These are phyloP conservation scores for Rubia tinctorum DNA, from an alignment of 305 asterid species.

Conservation along the genomic window DNA sequence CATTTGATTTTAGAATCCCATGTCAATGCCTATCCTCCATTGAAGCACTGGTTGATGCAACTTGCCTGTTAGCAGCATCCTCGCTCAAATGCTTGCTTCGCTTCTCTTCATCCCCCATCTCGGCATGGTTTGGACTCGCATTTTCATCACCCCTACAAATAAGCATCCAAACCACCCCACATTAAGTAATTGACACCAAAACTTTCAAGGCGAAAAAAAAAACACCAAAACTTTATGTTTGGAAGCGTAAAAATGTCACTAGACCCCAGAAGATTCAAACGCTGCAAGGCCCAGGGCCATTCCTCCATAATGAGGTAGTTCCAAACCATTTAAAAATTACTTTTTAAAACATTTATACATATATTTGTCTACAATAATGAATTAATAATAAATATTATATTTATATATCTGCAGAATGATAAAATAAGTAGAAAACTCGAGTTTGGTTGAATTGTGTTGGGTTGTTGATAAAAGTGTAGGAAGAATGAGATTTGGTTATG, in stretches of 20 bases:
- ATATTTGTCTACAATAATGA: too few species aligned
- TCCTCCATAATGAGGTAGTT: too few species aligned
- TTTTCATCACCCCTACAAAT: constrained; percentile 62
- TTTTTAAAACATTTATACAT: too few species aligned
- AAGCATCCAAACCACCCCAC: constrained; percentile 1
- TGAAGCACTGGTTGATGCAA: constrained; percentile 27
- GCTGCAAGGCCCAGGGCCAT: neutral
- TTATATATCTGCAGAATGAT: too few species aligned
- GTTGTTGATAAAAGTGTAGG: too few species aligned
- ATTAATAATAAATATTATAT: too few species aligned
- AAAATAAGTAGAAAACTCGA: too few species aligned
- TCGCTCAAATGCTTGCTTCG: constrained; percentile 47
- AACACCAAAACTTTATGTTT: neutral
- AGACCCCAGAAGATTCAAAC: neutral
- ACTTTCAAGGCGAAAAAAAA: too few species aligned
- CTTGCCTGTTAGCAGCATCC: constrained; percentile 28
- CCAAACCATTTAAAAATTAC: too few species aligned
- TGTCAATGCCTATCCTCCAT: neutral
- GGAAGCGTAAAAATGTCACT: neutral
- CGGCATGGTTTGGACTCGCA: constrained; percentile 32
- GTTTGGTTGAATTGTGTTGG: too few species aligned
- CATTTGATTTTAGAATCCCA: neutral
- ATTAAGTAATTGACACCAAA: too few species aligned
- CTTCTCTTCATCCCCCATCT: constrained; percentile 51
- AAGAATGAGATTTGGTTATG: too few species aligned